phyloP scores from a whole-genome alignment of 2,329 filamentous ascomycete species.

The Botrytis deweyae region DNA sequence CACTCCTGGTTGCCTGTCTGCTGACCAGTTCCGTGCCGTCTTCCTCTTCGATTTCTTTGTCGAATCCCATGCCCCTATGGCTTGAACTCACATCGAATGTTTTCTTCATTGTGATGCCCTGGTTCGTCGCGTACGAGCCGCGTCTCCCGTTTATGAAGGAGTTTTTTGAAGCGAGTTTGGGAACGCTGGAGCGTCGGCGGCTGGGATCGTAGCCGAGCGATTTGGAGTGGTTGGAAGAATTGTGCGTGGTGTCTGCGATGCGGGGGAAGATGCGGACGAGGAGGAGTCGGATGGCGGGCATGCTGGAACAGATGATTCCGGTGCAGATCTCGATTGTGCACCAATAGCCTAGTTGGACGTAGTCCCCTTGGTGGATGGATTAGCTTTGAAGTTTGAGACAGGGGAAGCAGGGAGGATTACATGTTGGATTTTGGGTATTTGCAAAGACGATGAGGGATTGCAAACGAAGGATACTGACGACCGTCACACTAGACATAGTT shows the following conservation, averaged over 20 bases:
- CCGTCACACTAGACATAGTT: neutral
- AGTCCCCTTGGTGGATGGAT: slow-evolving; percentile 22
- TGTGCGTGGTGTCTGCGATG: neutral
- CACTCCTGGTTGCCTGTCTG: neutral
- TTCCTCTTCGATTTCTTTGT: neutral
- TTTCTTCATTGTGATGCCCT: neutral
- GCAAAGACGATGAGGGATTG: slow-evolving; percentile 7
- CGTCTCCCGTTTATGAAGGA: neutral
- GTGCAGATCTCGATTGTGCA: slow-evolving; percentile 31
- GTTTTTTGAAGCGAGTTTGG: neutral
- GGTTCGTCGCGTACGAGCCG: neutral
- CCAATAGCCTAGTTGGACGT: slow-evolving; percentile 29
- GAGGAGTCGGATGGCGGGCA: slow-evolving; percentile 26
- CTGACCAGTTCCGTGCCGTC: neutral
- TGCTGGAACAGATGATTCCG: slow-evolving; percentile 30
- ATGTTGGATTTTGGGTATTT: slow-evolving; percentile 19
- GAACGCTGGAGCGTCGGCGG: neutral
- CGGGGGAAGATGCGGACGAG: neutral
- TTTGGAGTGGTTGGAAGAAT: neutral
- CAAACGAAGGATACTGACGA: slow-evolving; percentile 12
- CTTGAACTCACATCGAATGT: neutral
- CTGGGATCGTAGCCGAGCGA: neutral
- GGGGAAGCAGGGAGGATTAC: neutral
- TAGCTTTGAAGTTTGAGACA: neutral
- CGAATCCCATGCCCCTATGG: neutral